Conservation (phyloP, 495 filamentous ascomycete genomes). For the Penicillium argentinense region DNA sequence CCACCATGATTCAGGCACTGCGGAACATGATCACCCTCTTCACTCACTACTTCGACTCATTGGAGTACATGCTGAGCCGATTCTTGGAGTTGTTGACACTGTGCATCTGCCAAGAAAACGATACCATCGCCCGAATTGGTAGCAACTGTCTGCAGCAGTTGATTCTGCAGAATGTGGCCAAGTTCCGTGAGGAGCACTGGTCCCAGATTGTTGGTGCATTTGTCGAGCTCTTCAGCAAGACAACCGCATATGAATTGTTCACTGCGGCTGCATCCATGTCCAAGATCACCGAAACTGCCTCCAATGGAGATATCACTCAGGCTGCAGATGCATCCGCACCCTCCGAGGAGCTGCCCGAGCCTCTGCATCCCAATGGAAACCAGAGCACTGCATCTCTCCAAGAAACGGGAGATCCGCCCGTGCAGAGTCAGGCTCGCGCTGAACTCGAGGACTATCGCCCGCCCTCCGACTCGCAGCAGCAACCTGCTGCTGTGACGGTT, state of each 20-base stretch:
- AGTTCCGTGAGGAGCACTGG: slow-evolving; percentile 88
- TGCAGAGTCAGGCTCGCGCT: slow-evolving; percentile 32
- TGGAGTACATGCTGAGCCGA: slow-evolving; percentile 95
- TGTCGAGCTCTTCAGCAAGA: slow-evolving; percentile 90
- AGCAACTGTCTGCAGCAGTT: slow-evolving; percentile 97
- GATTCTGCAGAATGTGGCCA: slow-evolving; percentile 91
- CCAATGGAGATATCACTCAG: slow-evolving; percentile 33
- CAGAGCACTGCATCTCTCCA: slow-evolving; percentile 38
- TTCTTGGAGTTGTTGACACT: slow-evolving; percentile 91
- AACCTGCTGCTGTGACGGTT: slow-evolving; percentile 87
- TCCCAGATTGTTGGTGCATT: slow-evolving; percentile 90
- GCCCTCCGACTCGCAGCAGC: slow-evolving; percentile 63
- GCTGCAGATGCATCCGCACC: slow-evolving; percentile 24
- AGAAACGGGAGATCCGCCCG: slow-evolving; percentile 41
- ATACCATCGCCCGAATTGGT: slow-evolving; percentile 95
- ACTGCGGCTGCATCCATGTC: slow-evolving; percentile 69
- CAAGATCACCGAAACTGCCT: slow-evolving; percentile 26
- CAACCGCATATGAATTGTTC: slow-evolving; percentile 92
- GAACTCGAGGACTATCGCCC: slow-evolving; percentile 90
- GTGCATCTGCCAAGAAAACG: slow-evolving; percentile 98
- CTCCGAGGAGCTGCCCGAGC: slow-evolving; percentile 41
- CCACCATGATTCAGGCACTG: slow-evolving; percentile 98
- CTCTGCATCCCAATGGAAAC: slow-evolving; percentile 63
- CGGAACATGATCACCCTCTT: slow-evolving; percentile 98
- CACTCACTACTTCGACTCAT: slow-evolving; percentile 93